Evolutionary conservation across 306 rosid genomes (phyloP).

Genomic region (Corylus heterophylla): DNA sequence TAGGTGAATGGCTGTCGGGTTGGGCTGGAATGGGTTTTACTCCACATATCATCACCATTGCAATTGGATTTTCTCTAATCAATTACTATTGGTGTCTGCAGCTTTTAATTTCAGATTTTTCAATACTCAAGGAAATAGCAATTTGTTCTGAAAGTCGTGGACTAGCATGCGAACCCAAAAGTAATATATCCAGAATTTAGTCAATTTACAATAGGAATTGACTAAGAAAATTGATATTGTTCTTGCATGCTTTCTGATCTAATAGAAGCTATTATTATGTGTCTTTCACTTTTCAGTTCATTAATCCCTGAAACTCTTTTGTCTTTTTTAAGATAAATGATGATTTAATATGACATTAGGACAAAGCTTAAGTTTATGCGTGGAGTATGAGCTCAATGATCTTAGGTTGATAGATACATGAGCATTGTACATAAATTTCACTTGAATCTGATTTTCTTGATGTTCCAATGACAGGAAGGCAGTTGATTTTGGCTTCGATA

Average conservation of each 20-base stretch:
- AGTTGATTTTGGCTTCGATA: slow-evolving; percentile 40
- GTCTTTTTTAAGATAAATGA: background rate
- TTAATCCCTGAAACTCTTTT: background rate
- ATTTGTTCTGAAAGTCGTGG: slow-evolving; percentile 13
- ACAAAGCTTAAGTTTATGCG: background rate
- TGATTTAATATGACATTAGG: background rate
- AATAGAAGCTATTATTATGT: slow-evolving; percentile 3
- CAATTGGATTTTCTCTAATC: slow-evolving; percentile 43
- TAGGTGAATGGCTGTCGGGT: slow-evolving; percentile 79
- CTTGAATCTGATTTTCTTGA: slow-evolving; percentile 52
- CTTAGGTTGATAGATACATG: slow-evolving; percentile 8
- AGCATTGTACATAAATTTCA: slow-evolving; percentile 40
- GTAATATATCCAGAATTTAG: background rate
- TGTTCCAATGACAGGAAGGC: slow-evolving; percentile 45
- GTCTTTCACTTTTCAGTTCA: slow-evolving; percentile 8
- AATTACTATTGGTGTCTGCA: background rate
- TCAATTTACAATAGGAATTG: background rate
- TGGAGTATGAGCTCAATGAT: background rate
- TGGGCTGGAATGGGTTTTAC: slow-evolving; percentile 92
- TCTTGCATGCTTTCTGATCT: background rate
- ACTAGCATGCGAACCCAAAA: background rate
- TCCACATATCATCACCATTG: slow-evolving; percentile 84
- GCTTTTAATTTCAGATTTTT: background rate
- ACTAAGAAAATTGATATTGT: background rate
- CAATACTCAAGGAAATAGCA: background rate